Percentiles rank a stretch among this genome's conserved stretches.
These are phyloP conservation scores for Erigeron canadensis DNA, from an alignment of 129 eudicot species.

Conservation along the genomic window DNA sequence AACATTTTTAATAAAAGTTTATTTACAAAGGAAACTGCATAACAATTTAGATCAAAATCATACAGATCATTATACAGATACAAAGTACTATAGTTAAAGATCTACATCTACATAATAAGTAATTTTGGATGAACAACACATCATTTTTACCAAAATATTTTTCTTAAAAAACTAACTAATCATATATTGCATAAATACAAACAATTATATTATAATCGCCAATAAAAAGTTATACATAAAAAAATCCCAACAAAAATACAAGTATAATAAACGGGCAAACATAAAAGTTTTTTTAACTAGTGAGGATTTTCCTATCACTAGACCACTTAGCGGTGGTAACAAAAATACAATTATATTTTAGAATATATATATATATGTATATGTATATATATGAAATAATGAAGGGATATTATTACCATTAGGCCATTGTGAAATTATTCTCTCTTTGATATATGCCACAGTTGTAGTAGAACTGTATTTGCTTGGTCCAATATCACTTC, in stretches of 20 bases:
- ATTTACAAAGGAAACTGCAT: background rate
- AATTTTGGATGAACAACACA: background rate
- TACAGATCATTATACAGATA: background rate
- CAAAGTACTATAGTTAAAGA: background rate
- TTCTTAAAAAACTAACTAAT: background rate
- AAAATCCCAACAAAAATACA: too few relatives aligned
- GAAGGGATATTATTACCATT: constrained; percentile 36
- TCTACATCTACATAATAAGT: background rate
- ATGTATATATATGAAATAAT: too few relatives aligned
- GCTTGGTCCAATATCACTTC: constrained; percentile 56
- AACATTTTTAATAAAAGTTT: background rate
- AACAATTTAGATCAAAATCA: background rate
- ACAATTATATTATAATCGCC: background rate
- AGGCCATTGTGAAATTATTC: constrained; percentile 57
- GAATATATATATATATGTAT: too few relatives aligned
- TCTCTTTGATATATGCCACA: constrained; percentile 55
- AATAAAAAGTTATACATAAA: background rate
- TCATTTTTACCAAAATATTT: background rate
- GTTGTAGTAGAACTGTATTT: constrained; percentile 44
- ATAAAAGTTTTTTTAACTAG: too few relatives aligned
- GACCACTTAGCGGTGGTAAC: too few relatives aligned
- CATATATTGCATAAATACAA: background rate
- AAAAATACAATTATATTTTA: too few relatives aligned
- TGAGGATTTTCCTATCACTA: too few relatives aligned
- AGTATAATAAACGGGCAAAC: too few relatives aligned